These are phyloP conservation scores for Neofusicoccum sp. DNA, from an alignment of 2,329 filamentous ascomycete genomes.

Conservation along the genomic window DNA sequence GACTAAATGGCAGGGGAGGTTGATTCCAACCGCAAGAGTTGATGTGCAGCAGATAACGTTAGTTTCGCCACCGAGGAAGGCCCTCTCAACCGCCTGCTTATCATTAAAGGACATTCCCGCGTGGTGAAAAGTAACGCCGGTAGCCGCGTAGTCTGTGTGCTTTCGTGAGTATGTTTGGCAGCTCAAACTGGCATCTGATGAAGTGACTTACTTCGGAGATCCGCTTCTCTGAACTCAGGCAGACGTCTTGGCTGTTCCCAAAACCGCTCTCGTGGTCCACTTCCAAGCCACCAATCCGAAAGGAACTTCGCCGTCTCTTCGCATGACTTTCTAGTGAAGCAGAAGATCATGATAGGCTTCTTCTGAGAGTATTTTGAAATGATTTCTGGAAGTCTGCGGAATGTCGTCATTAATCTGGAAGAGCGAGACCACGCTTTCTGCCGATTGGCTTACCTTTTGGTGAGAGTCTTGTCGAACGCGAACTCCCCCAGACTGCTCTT, in stretches of 20 bases:
- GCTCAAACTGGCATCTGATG: conserved; percentile 8
- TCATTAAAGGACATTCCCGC: conserved; percentile 68
- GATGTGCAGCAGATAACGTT: conserved; percentile 84
- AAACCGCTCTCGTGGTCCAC: conserved; percentile 51
- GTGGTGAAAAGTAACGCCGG: conserved; percentile 79
- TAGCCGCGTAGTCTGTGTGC: conserved; percentile 42
- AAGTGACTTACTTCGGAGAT: conserved; percentile 55
- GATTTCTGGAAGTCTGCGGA: conserved; percentile 61
- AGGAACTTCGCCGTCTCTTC: conserved; percentile 66
- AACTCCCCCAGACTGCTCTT: conserved; percentile 63
- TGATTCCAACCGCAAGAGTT: conserved; percentile 79
- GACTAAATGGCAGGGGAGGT: conserved; percentile 78
- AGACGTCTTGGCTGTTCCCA: conserved; percentile 61
- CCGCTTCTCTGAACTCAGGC: conserved; percentile 56
- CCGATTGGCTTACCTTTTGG: conserved; percentile 50
- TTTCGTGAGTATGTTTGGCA: conserved; percentile 14
- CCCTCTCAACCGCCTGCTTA: conserved; percentile 63
- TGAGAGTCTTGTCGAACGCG: conserved; percentile 69
- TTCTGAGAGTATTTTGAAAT: conserved; percentile 64
- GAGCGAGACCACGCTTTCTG: too few relatives aligned
- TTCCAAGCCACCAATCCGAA: conserved; percentile 62
- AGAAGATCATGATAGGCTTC: conserved; percentile 83
- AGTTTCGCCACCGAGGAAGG: conserved; percentile 69
- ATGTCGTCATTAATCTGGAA: too few relatives aligned
- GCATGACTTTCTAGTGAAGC: conserved; percentile 71